phyloP scores from a whole-genome alignment of 1,284 basidiomycete genomes.

The Farysia itapuensis region DNA sequence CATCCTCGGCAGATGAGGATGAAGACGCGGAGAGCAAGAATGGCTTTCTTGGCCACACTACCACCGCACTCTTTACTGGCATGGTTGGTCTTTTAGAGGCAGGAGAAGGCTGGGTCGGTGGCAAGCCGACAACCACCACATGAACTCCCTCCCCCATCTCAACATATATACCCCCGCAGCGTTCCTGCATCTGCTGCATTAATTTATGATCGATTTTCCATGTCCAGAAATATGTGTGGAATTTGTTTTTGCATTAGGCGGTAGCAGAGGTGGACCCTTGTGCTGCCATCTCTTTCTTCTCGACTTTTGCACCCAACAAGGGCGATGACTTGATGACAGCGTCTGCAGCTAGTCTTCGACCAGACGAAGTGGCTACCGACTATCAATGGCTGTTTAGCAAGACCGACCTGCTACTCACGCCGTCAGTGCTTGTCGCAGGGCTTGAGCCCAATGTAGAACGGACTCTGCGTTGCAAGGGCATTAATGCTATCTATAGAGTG shows the following conservation, averaged over 20 bases:
- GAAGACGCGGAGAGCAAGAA: slow-evolving; percentile 13
- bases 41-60: slow-evolving; percentile 46
- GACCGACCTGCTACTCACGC: slow-evolving; percentile 32
- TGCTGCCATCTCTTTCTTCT: neutral
- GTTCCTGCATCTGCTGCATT: neutral
- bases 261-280: neutral
- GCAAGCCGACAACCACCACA: slow-evolving; percentile 11
- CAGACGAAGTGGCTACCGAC: neutral
- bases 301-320: neutral
- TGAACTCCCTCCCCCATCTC: too few species aligned
- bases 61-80: slow-evolving; percentile 39
- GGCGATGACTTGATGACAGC: neutral
- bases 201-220: neutral
- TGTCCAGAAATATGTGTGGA: neutral
- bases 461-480: slow-evolving; percentile 44
- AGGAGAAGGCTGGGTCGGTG: slow-evolving; percentile 52
- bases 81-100: slow-evolving; percentile 53
- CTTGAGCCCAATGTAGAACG: slow-evolving; percentile 39
- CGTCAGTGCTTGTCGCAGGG: slow-evolving; percentile 28
- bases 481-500: slow-evolving; percentile 48
- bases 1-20: slow-evolving; percentile 23
- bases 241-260: neutral
- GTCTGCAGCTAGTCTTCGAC: neutral
- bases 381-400: slow-evolving; percentile 46
- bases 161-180: too few species aligned